Percentiles rank a stretch among this genome's conserved stretches.
These are phyloP conservation scores for Isatis tinctoria DNA, from an alignment of 345 rosid genomes.

Conservation along the genomic window DNA sequence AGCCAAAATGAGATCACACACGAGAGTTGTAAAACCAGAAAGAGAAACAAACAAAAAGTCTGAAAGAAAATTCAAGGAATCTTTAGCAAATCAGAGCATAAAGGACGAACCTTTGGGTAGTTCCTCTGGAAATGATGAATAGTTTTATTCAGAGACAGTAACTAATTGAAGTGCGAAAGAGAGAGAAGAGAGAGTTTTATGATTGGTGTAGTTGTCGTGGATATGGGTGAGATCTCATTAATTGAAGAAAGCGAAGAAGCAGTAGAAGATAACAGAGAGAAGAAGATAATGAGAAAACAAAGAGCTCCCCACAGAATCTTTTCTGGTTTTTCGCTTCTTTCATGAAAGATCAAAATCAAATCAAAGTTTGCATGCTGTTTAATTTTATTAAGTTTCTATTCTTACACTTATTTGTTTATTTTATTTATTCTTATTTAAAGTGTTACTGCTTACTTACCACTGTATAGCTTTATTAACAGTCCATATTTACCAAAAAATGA, in stretches of 20 bases:
- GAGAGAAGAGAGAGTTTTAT: slow-evolving; percentile 5
- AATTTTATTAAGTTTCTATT: background rate
- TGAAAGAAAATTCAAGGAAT: background rate
- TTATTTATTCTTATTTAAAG: background rate
- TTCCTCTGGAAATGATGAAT: background rate
- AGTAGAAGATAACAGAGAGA: background rate
- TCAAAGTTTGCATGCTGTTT: background rate
- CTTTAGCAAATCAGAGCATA: slow-evolving; percentile 9
- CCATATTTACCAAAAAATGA: background rate
- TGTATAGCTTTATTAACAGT: background rate
- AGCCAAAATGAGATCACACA: background rate
- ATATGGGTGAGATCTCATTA: slow-evolving; percentile 43
- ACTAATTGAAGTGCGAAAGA: slow-evolving; percentile 8
- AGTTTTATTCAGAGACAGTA: background rate
- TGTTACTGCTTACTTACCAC: background rate
- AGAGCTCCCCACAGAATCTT: slow-evolving; percentile 31
- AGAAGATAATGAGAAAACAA: background rate
- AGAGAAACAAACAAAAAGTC: background rate
- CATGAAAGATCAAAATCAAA: slow-evolving; percentile 1
- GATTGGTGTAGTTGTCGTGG: slow-evolving; percentile 14
- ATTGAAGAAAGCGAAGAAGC: slow-evolving; percentile 26
- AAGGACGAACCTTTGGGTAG: slow-evolving; percentile 23
- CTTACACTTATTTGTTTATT: background rate
- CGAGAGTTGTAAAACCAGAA: background rate
- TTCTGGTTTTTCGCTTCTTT: slow-evolving; percentile 18